Base-by-base conservation (phyloP, 805 yeast genomes). In the Saccharomycopsis javanensis region DNA sequence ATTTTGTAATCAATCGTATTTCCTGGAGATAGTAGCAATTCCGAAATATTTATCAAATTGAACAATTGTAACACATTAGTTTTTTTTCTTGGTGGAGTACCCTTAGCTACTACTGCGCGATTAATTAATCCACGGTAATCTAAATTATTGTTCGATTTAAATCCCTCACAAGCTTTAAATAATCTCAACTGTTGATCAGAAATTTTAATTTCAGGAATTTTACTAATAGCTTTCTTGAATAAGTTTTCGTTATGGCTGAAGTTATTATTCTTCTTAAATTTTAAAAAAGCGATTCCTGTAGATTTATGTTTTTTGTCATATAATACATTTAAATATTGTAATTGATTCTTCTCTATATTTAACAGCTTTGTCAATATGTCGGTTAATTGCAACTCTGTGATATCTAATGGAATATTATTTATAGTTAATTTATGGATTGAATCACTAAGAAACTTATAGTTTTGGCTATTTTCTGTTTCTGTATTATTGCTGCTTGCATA, bases 31-130 rank as follows among this genome's bases (percentile, higher is more conserved):
- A 42, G 15, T 16, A 42, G 25, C 15, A 42, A 42, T 20, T 42
- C 48, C 5, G 48, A 18, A 42, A 42, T 20, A n/a, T 42, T 42
- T 1, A 88, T 75, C 51, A 81, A 72, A 65, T 90, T 91, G 37
- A 87, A 67, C 3, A 90, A 69, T 57, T 85, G 81, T 6, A 91
- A 65, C 0, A 86, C 88, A 15, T 67, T 75, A 0, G 82, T 37
- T 11, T 54, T 27, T 10, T 54, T 68, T 38, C 64, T 65, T 13
- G 55, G 42, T 4, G 65, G 65, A 3, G 71, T 78, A 50, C 75
- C 61, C 27, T 67, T 57, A 28, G 62, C 61, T 6, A 61, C 54
- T 4, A 66, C 57, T 23, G 58, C 61, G 23, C 28, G 23, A 56
- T 66, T 51, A 8, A 53, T 15, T 23, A 60, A 46, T 15, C 20